Base-by-base conservation (phyloP, 441 rosid species). In the Brassica hybrid region DNA sequence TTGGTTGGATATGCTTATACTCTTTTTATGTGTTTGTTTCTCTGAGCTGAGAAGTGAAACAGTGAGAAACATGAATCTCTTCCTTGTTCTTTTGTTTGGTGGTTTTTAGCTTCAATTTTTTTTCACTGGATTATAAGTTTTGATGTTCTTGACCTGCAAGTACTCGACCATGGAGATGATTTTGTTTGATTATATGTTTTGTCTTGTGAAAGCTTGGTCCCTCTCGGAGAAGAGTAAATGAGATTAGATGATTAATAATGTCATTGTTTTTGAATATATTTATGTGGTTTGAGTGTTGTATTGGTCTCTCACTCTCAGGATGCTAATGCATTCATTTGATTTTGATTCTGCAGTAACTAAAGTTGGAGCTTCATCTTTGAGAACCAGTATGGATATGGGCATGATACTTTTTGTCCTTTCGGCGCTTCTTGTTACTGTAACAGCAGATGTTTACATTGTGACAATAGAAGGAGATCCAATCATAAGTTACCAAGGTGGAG, bases 391-490 rank as follows among this genome's bases (percentile, higher is more conserved):
- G 78, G 80, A 78, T 62, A 5, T 78, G 48, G 19, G 50, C 32
- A 75, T 79, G 67, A 25, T 65, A 34, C 1, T 81, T 58, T 50
- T 91, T 56, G 38, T 80, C 69, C 38, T 88, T 17, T 68, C 79
- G 43, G 65, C 79, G 18, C 77, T 88, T 60, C 65, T 94, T 69
- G 56, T 75, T 10, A 57, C 52, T 43, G 91, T 73, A 77, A 83
- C 69, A 66, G 89, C 93, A 7, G 97, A 94, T 82, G 79, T 91
- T 81, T 94, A 88, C 84, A 85, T 94, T 17, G 97, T 89, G 67
- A 91, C 87, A 1, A 76, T 94, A 74, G 97, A 92, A 76, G 98
- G 91, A 72, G 98, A 94, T 77, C 97, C 98, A 73, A 85, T 91
- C 64, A 80, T 91, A 67, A 91, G 95, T 83, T 94, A 94, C 50